phyloP scores from a whole-genome alignment of 805 yeast genomes.

The Metschnikowia borealis region DNA sequence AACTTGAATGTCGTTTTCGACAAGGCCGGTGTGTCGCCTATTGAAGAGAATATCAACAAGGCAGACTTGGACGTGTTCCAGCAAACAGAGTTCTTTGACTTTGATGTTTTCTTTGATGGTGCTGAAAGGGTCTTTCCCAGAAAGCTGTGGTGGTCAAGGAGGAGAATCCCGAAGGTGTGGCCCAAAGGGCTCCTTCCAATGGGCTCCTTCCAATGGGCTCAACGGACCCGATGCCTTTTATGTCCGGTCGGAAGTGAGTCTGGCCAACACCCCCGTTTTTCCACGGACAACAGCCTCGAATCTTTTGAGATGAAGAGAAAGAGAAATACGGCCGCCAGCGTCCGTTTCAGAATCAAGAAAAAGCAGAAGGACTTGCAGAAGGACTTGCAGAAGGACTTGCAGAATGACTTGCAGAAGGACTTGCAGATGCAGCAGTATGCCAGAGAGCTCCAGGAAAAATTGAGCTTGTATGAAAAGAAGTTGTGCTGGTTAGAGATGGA shows the following conservation, averaged over 20 bases:
- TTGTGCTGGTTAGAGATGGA: conserved; percentile 90
- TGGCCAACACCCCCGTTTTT: background rate
- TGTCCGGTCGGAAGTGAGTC: background rate
- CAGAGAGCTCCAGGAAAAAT: conserved; percentile 65
- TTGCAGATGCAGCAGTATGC: conserved; percentile 82
- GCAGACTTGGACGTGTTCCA: conserved; percentile 38
- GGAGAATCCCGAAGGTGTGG: conserved; percentile 1
- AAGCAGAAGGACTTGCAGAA: conserved; percentile 87
- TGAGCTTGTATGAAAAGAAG: conserved; percentile 62
- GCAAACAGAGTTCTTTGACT: conserved; percentile 37
- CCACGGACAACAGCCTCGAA: background rate
- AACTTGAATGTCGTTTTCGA: conserved; percentile 39
- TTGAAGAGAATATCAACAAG: conserved; percentile 13
- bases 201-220: background rate
- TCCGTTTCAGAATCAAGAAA: conserved; percentile 88
- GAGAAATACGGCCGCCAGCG: conserved; percentile 91
- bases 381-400: too few species aligned
- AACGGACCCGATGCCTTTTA: background rate
- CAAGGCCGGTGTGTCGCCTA: conserved; percentile 20
- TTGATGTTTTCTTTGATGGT: conserved; percentile 30
- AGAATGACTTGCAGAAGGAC: conserved; percentile 80
- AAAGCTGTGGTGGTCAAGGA: conserved; percentile 6
- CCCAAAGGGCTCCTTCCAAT: background rate
- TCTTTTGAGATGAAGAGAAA: conserved; percentile 62
- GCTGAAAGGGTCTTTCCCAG: conserved; percentile 9